Evolutionary conservation across 106 monocot genomes (phyloP), one percentile per base, ranked within the genome.

Genomic region (Cymbidium sinense): DNA sequence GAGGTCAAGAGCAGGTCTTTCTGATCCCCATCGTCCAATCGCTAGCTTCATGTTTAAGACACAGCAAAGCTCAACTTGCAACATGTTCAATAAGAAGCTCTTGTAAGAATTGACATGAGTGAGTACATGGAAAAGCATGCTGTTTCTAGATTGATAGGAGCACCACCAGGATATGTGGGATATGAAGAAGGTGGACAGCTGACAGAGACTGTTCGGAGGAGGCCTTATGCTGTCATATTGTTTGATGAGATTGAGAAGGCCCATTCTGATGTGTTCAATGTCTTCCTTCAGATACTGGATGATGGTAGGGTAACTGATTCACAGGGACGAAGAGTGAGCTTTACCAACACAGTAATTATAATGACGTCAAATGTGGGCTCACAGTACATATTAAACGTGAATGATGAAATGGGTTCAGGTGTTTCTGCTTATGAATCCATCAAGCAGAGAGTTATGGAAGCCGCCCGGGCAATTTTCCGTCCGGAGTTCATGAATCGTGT

Each of bases 41-140:
- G 95, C 99, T 23, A 99, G 99, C 83, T 99, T 99, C 91, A 99
- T 99, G 99, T 99, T 99, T 86, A 99, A 99, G 76, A 99, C 99
- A 4, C 95, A 99, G 67, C 76, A 99, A 99, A 84, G 89, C 93
- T 15, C 88, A 95, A 95, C 99, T 79, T 86, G 95, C 44, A 93
- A 90, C 76, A 83, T 99, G 87, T 99, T 99, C 76, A 99, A 95
- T 83, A 99, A 80, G 99, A 99, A 82, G 90, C 99, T 75, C 87
- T 99, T 29, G 95, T 99, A 9, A 84, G 99, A 81, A 99, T 99
- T 29, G 99, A 99, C 82, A 99, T 99, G 99, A 99, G 99, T 21
- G 99, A 99, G 82, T 99, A 99, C 85, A 99, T 95, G 99, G 99
- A 99, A 80, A 99, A 99, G 70, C 99, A 95, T 84, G 87, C 99